Evolutionary conservation across 2,329 filamentous ascomycete genomes (phyloP).

Genomic region (Fusarium sp.): DNA sequence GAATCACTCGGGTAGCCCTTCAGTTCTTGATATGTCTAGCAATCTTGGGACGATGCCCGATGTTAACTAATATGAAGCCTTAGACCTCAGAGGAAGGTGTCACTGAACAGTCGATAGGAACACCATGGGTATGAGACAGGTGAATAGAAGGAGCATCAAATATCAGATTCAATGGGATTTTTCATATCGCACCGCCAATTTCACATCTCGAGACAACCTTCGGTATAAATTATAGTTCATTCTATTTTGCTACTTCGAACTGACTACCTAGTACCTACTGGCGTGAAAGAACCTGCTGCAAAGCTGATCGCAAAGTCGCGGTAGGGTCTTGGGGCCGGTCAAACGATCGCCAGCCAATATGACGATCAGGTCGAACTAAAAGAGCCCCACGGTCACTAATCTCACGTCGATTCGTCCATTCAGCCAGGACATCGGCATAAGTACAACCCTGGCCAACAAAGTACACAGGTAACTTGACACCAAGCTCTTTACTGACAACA

Average conservation of each 20-base stretch:
- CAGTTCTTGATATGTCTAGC: neutral
- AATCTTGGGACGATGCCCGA: neutral
- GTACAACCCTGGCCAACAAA: conserved; percentile 67
- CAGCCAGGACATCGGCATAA: conserved; percentile 69
- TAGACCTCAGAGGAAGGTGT: neutral
- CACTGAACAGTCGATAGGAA: neutral
- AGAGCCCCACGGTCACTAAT: conserved; percentile 68
- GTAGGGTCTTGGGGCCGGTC: conserved; percentile 10
- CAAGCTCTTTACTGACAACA: conserved; percentile 50
- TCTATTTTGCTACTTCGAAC: neutral
- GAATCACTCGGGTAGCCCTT: neutral
- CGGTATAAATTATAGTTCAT: too few species aligned
- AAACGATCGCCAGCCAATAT: conserved; percentile 62
- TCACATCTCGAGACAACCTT: neutral
- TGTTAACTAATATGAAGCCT: neutral
- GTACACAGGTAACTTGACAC: conserved; percentile 58
- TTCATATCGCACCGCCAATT: neutral
- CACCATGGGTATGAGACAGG: neutral
- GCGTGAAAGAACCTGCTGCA: conserved; percentile 3
- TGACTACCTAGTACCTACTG: neutral
- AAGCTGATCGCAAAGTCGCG: neutral
- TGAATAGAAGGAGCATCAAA: neutral
- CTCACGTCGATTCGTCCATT: conserved; percentile 64
- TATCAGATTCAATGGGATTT: neutral
- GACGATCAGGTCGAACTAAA: conserved; percentile 68